These are phyloP conservation scores for Jacaranda copaia DNA, from an alignment of 257 asterid genomes.

Conservation along the genomic window DNA sequence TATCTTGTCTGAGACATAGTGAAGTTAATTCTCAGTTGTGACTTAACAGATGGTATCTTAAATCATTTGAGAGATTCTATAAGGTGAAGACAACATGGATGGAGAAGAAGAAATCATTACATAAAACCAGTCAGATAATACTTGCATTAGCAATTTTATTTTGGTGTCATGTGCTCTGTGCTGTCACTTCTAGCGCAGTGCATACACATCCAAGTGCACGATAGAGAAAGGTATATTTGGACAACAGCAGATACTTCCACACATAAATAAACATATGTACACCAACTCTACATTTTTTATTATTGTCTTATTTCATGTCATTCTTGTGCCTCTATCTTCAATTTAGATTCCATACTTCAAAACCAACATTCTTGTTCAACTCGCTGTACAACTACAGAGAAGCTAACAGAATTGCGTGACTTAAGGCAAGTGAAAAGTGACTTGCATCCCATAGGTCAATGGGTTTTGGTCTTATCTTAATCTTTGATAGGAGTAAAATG, in stretches of 20 bases:
- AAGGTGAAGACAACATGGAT: not conserved
- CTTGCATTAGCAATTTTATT: conserved; percentile 11
- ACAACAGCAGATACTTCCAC: not conserved
- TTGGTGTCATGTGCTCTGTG: not conserved
- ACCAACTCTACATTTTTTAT: not conserved
- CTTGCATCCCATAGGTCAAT: not conserved
- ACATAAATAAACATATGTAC: not conserved
- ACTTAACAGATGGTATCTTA: not conserved
- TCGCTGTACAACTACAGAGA: not conserved
- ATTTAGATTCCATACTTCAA: not conserved
- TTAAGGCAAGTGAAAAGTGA: too few relatives aligned
- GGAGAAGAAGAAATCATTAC: too few relatives aligned
- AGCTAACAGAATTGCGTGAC: not conserved
- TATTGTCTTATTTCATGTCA: not conserved
- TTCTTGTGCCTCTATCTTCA: not conserved
- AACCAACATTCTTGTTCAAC: not conserved
- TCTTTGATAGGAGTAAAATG: too few relatives aligned
- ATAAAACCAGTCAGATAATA: conserved; percentile 3
- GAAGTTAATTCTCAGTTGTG: not conserved
- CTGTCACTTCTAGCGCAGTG: not conserved
- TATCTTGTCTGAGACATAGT: not conserved
- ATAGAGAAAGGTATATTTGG: not conserved
- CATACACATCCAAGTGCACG: not conserved
- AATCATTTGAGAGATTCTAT: not conserved
- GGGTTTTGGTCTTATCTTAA: not conserved